These are phyloP conservation scores for Sphaerobolus stellatus DNA, from an alignment of 1,284 basidiomycete genomes.

Conservation along the genomic window DNA sequence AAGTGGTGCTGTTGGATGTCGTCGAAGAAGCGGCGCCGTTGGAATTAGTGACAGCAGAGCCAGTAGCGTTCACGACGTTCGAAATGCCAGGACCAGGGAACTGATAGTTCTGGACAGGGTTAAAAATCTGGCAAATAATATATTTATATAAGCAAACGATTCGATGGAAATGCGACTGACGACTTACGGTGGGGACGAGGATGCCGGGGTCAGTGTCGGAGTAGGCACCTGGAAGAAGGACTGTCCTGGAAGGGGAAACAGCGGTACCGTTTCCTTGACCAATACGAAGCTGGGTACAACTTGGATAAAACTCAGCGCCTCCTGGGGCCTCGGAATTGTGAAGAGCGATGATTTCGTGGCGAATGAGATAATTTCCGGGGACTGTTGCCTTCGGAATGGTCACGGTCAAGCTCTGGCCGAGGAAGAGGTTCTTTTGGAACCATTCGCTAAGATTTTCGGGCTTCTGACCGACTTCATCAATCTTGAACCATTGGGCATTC, in stretches of 20 bases:
- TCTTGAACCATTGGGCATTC: constrained; percentile 71
- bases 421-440: constrained; percentile 35
- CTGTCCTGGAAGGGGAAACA: constrained; percentile 38
- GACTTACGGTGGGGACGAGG: constrained; percentile 43
- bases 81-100: constrained; percentile 56
- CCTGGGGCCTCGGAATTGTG: constrained; percentile 51
- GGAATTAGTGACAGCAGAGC: too few species aligned
- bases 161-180: background rate
- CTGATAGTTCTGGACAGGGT: constrained; percentile 37
- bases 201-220: constrained; percentile 61
- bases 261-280: constrained; percentile 43
- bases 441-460: constrained; percentile 30
- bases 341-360: constrained; percentile 71
- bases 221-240: constrained; percentile 67
- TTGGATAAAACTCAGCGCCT: constrained; percentile 72
- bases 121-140: constrained; percentile 34
- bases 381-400: constrained; percentile 55
- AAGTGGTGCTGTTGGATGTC: background rate
- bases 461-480: constrained; percentile 45
- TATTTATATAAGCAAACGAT: background rate
- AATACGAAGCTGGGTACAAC: constrained; percentile 61
- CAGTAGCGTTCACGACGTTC: constrained; percentile 28
- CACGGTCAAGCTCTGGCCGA: constrained; percentile 40
- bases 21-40: background rate
- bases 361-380: constrained; percentile 66